Percentiles rank a stretch among this genome's conserved stretches.
Conservation (phyloP, 1,139 yeast genomes). For the Blastobotrys petasosporus region DNA sequence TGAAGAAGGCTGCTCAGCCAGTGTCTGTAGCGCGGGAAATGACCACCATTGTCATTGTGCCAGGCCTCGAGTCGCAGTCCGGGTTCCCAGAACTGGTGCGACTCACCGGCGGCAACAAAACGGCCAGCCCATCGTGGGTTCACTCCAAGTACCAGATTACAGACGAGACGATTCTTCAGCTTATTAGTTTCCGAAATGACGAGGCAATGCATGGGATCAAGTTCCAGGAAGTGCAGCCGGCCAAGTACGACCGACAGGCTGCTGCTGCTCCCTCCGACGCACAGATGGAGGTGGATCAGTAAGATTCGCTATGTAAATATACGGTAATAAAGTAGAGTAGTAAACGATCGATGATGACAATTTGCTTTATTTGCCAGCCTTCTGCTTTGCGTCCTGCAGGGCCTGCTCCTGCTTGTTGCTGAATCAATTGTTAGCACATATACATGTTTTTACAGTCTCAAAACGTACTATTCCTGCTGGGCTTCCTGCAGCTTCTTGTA, state of each 20-base stretch:
- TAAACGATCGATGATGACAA: neutral
- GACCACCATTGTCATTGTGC: slow-evolving; percentile 60
- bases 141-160: slow-evolving; percentile 52
- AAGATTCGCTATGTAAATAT: neutral
- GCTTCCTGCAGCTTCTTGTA: slow-evolving; percentile 33
- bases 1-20: slow-evolving; percentile 47
- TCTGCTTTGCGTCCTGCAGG: neutral
- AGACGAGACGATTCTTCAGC: slow-evolving; percentile 26
- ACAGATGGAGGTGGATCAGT: slow-evolving; percentile 11
- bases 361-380: neutral
- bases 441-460: too few species aligned
- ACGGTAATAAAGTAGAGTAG: neutral
- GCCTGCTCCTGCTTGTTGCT: neutral
- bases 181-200: slow-evolving; percentile 24
- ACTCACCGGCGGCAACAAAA: slow-evolving; percentile 69
- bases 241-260: slow-evolving; percentile 18
- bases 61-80: slow-evolving; percentile 37
- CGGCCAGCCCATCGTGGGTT: slow-evolving; percentile 74
- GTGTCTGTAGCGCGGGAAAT: slow-evolving; percentile 70
- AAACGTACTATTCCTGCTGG: slow-evolving; percentile 20
- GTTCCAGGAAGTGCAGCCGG: slow-evolving; percentile 28
- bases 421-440: neutral
- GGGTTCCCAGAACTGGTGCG: slow-evolving; percentile 60
- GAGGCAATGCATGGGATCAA: slow-evolving; percentile 25
- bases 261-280: slow-evolving; percentile 4